phyloP scores from a whole-genome alignment of 176 grass and related monocot species.

The Triticum monococcum region DNA sequence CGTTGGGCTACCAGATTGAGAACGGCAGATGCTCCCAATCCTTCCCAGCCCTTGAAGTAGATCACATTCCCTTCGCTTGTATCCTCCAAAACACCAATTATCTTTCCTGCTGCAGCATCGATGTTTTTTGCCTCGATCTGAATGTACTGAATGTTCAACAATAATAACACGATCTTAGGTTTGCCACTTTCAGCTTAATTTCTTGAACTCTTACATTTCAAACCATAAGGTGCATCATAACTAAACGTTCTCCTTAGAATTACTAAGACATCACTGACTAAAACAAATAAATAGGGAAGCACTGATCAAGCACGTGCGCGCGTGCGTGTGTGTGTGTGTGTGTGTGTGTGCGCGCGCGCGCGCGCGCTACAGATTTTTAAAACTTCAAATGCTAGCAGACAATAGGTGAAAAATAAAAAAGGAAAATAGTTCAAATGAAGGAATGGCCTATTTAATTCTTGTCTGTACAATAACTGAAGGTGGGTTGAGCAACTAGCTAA shows the following conservation, averaged over 20 bases:
- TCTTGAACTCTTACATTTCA: background rate
- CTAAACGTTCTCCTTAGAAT: background rate
- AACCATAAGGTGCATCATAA: background rate
- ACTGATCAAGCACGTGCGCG: background rate
- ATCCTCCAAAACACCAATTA: background rate
- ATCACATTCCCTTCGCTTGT: background rate
- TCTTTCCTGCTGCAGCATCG: background rate
- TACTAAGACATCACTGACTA: background rate
- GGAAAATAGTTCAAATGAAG: background rate
- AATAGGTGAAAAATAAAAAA: background rate
- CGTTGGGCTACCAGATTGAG: background rate
- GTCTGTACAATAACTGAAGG: background rate
- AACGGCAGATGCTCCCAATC: background rate
- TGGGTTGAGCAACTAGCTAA: background rate
- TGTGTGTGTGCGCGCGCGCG: background rate
- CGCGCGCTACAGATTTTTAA: background rate
- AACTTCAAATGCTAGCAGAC: background rate
- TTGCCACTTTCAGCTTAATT: background rate
- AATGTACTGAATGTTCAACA: background rate
- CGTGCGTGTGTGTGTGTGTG: background rate
- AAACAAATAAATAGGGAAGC: background rate
- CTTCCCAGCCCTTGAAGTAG: accelerated
- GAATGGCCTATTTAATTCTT: background rate
- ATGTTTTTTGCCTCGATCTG: background rate
- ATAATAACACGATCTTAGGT: background rate